phyloP scores from a whole-genome alignment of 2,329 filamentous ascomycete genomes.

The Cercospora citrullina region DNA sequence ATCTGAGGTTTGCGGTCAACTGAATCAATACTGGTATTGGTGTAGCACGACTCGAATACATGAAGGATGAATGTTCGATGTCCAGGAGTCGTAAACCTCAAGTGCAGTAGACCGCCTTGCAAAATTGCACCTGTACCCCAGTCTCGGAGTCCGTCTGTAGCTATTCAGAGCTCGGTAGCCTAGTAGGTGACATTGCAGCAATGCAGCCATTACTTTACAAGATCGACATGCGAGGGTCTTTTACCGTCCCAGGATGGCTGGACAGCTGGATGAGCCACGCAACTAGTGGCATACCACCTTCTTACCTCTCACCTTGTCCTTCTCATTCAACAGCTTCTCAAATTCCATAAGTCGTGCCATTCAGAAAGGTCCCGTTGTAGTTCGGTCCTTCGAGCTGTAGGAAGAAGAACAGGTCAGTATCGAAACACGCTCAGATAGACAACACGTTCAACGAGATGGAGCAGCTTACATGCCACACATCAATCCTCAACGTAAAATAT shows the following conservation, averaged over 20 bases:
- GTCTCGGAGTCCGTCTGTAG: not conserved
- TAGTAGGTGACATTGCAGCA: not conserved
- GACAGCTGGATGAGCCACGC: not conserved
- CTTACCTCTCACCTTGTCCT: not conserved
- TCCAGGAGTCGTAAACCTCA: not conserved
- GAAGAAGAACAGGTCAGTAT: not conserved
- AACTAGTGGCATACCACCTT: not conserved
- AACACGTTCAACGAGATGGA: not conserved
- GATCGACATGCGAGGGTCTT: not conserved
- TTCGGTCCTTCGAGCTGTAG: slow-evolving; percentile 21
- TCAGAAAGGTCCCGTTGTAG: slow-evolving; percentile 24
- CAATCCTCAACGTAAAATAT: slow-evolving; percentile 29
- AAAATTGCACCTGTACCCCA: not conserved
- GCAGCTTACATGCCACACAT: slow-evolving; percentile 35
- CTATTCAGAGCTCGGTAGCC: not conserved
- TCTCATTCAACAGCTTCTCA: not conserved
- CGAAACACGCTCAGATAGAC: not conserved
- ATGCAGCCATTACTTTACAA: not conserved
- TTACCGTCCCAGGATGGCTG: not conserved
- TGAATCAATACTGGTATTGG: not conserved
- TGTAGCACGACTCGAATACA: not conserved
- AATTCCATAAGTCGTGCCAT: slow-evolving; percentile 23
- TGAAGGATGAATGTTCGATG: not conserved
- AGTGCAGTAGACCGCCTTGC: not conserved
- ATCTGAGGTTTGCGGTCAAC: not conserved